Base-by-base conservation (phyloP, 441 rosid genomes). In the Biscutella laevigata region DNA sequence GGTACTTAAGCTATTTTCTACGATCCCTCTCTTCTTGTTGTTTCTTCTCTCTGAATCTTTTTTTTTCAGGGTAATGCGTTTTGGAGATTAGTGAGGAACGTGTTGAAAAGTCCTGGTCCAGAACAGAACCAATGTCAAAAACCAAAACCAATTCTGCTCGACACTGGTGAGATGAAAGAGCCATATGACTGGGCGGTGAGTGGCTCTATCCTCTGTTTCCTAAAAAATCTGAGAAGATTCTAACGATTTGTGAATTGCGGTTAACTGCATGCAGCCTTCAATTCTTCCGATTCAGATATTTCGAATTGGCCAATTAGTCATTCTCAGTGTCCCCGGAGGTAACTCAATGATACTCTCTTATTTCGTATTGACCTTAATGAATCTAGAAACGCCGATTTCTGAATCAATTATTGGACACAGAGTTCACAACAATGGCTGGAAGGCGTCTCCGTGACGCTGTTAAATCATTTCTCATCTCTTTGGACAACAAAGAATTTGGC, bases 161-260 rank as follows among this genome's bases (percentile, higher is more conserved):
- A 83, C 68, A 83, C 86, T 8, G 86, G 90, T 67, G 90, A 83
- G 75, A 80, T 83, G 90, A 83, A 76, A 69, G 21, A 3, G 59
- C 90, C 90, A 14, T 77, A 83, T 69, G 86, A 77, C 48, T 83
- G 90, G 90, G 90, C 82, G 39, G 86, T 80, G 65, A 73, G 86
- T 73, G 40, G 7, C 29, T 58, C 19, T 24, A n/a, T 50, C 11
- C 37, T 50, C 13, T 51, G 17, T 43, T 52, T 11, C 58, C 0
- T 50, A 4, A 30, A 27, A 27, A 13, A 4, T 36, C 5, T 17
- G 5, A 7, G 1, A 39, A 55, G 12, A 21, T 16, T 22, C 17
- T 4, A 33, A 30, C 24, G 14, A 13, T 2, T 33, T 26, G 17
- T 15, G 29, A 17, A n/a, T 2, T 59, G 20, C 44, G 9, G 32